Conservation (phyloP, 2,329 filamentous ascomycete genomes). For the Nemania abortiva region DNA sequence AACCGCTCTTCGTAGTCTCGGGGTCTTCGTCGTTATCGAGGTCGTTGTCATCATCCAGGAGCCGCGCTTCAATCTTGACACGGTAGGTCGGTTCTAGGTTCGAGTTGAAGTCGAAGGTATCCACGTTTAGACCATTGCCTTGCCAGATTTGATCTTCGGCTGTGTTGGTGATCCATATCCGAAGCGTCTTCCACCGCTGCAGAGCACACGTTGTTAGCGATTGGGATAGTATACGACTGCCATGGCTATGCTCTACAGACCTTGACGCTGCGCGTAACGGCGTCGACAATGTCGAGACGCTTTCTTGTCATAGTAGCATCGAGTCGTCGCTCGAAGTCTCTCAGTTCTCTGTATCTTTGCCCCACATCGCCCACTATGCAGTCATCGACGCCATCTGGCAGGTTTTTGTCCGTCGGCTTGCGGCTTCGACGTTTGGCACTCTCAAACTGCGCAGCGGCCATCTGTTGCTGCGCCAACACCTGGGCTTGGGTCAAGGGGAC, state of each 20-base stretch:
- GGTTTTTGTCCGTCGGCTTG: slow-evolving; percentile 94
- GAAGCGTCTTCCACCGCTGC: slow-evolving; percentile 83
- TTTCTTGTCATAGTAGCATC: slow-evolving; percentile 97
- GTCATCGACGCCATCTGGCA: slow-evolving; percentile 90
- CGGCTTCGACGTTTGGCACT: slow-evolving; percentile 82
- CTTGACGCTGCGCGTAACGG: slow-evolving; percentile 79
- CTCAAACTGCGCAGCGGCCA: slow-evolving; percentile 66
- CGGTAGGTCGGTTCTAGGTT: slow-evolving; percentile 83
- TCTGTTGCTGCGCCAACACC: slow-evolving; percentile 64
- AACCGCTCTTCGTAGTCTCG: slow-evolving; percentile 60
- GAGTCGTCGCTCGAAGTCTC: slow-evolving; percentile 86
- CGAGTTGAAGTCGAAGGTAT: slow-evolving; percentile 84
- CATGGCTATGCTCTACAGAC: slow-evolving; percentile 53
- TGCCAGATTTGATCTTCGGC: slow-evolving; percentile 97
- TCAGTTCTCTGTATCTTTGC: slow-evolving; percentile 82
- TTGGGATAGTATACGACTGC: slow-evolving; percentile 2
- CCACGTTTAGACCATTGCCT: slow-evolving; percentile 72
- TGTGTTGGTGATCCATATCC: slow-evolving; percentile 95
- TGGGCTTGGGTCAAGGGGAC: slow-evolving; percentile 67
- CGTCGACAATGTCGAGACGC: slow-evolving; percentile 88
- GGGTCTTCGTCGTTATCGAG: slow-evolving; percentile 62
- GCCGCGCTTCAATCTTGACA: slow-evolving; percentile 89
- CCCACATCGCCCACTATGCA: slow-evolving; percentile 85
- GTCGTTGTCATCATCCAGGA: slow-evolving; percentile 76
- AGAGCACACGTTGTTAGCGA: slow-evolving; percentile 34